Conservation (phyloP, 805 yeast genomes). For the Saccharomyces mikatae region DNA sequence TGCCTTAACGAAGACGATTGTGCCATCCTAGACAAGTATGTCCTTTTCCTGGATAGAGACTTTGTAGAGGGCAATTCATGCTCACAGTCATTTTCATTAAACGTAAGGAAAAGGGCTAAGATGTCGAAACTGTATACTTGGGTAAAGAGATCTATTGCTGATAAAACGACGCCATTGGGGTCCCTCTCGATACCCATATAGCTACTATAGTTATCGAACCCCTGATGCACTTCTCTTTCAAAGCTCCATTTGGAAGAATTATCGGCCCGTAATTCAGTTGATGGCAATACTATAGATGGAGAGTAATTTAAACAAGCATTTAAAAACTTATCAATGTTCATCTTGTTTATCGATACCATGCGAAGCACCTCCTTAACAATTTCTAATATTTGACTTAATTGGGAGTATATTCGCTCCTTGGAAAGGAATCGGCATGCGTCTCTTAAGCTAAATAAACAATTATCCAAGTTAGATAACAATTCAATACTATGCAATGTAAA, state of each 20-base stretch:
- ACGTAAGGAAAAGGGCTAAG: background rate
- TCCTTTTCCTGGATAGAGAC: background rate
- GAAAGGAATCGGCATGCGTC: constrained; percentile 8
- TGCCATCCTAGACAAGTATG: background rate
- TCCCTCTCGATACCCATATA: background rate
- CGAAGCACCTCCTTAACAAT: constrained; percentile 6
- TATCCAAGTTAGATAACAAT: constrained; percentile 13
- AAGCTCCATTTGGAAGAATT: background rate
- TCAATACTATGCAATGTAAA: constrained; percentile 10
- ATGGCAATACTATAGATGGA: constrained; percentile 1
- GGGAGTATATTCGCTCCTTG: constrained; percentile 5
- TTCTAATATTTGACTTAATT: constrained; percentile 8
- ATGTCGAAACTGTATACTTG: background rate
- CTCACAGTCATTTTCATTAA: background rate
- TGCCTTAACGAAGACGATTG: background rate
- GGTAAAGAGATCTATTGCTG: background rate
- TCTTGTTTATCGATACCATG: constrained; percentile 8
- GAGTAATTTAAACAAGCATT: constrained; percentile 20
- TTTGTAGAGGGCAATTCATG: background rate
- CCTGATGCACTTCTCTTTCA: background rate
- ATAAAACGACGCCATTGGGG: background rate
- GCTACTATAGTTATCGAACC: background rate
- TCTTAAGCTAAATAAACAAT: background rate
- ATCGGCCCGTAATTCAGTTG: background rate
- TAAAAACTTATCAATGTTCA: constrained; percentile 16